These are phyloP conservation scores for Dicorynia guianensis DNA, from an alignment of 306 rosid species.

Conservation along the genomic window DNA sequence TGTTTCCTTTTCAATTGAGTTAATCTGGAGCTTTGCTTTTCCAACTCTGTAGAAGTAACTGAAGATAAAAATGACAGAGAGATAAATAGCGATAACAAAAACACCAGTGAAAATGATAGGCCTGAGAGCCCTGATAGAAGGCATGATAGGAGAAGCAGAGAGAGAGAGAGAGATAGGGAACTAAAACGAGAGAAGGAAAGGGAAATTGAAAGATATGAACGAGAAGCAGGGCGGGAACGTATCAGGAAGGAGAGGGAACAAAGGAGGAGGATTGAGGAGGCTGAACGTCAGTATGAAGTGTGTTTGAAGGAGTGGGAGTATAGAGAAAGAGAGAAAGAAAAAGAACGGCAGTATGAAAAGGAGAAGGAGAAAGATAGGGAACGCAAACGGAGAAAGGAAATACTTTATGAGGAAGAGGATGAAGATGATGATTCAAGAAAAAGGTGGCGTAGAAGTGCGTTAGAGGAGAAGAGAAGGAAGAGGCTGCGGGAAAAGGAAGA, in stretches of 20 bases:
- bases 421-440: conserved; percentile 94
- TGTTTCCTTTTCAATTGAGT: neutral
- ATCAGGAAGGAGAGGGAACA: conserved; percentile 95
- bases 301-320: conserved; percentile 96
- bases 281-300: conserved; percentile 87
- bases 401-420: conserved; percentile 91
- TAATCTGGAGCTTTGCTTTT: conserved; percentile 34
- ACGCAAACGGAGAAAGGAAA: conserved; percentile 88
- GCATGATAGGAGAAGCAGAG: conserved; percentile 86
- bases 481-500: conserved; percentile 90
- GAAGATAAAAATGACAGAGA: conserved; percentile 83
- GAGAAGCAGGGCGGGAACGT: conserved; percentile 98
- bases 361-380: conserved; percentile 96
- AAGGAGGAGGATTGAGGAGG: conserved; percentile 85
- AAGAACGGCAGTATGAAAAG: conserved; percentile 89
- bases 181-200: conserved; percentile 91
- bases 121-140: conserved; percentile 92
- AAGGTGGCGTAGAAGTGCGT: conserved; percentile 85
- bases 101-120: conserved; percentile 72
- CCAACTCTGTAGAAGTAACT: conserved; percentile 58
- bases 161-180: conserved; percentile 88
- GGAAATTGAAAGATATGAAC: conserved; percentile 93
- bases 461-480: conserved; percentile 95
- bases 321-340: conserved; percentile 93
- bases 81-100: conserved; percentile 66